phyloP scores from a whole-genome alignment of 1,284 basidiomycete genomes.

The Fomes fomentarius region DNA sequence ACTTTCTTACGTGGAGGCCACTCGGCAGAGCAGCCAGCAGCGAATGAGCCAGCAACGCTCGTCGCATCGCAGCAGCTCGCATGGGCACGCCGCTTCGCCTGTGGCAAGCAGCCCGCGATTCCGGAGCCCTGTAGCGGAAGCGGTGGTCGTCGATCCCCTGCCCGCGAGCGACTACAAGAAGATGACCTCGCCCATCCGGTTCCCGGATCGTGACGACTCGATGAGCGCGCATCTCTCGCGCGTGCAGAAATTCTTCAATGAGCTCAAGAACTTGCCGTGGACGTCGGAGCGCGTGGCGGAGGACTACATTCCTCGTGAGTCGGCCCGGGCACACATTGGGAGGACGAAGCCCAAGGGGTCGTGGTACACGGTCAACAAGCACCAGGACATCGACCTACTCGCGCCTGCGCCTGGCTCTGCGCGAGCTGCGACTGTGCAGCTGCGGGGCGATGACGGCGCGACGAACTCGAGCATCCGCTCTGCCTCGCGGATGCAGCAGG shows the following conservation, averaged over 20 bases:
- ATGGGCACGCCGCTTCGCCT: conserved; percentile 1
- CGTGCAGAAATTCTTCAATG: conserved; percentile 34
- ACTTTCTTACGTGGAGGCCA: conserved; percentile 1
- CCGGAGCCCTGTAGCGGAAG: background rate
- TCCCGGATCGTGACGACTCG: conserved; percentile 29
- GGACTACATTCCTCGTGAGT: conserved; percentile 33
- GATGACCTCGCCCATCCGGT: conserved; percentile 31
- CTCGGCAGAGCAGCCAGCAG: background rate
- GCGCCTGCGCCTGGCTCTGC: conserved; percentile 17
- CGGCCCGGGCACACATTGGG: conserved; percentile 28
- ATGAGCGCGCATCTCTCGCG: conserved; percentile 34
- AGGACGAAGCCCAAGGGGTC: conserved; percentile 28
- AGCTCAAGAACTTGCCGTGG: conserved; percentile 38
- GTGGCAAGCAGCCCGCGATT: conserved; percentile 20
- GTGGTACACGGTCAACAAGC: conserved; percentile 35
- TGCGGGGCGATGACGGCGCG: conserved; percentile 12
- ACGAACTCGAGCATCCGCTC: conserved; percentile 6
- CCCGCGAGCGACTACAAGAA: conserved; percentile 37
- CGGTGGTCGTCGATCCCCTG: conserved; percentile 26
- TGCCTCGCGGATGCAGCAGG: conserved; percentile 10
- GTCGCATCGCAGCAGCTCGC: conserved; percentile 8
- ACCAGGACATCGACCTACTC: conserved; percentile 37
- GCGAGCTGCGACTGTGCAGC: conserved; percentile 14
- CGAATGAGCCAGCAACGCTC: conserved; percentile 1
- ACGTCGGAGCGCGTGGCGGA: conserved; percentile 32